Conservation (phyloP, 2,329 filamentous ascomycete species). For the Gyromitra esculenta region DNA sequence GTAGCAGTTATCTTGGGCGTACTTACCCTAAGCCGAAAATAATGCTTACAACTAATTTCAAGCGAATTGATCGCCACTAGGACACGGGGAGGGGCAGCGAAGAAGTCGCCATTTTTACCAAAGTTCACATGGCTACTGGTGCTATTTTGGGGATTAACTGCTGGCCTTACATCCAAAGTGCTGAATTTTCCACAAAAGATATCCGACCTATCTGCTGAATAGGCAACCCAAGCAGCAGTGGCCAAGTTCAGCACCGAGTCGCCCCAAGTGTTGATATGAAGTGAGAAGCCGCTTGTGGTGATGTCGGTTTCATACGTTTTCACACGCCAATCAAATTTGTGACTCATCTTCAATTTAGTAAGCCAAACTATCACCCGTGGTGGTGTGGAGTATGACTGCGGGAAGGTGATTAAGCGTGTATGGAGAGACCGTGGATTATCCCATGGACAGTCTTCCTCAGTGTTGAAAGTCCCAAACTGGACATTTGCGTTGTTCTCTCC, state of each 20-base stretch:
- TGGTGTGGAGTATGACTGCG: not conserved
- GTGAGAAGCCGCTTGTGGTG: constrained; percentile 10
- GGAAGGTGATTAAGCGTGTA: constrained; percentile 18
- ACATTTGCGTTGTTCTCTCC: not conserved
- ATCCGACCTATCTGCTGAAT: constrained; percentile 7
- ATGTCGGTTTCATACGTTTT: not conserved
- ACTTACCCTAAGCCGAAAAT: not conserved
- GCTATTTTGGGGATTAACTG: not conserved
- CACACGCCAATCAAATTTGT: not conserved
- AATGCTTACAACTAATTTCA: not conserved
- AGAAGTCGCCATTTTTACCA: not conserved
- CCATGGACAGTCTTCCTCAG: not conserved
- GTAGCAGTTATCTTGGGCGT: not conserved
- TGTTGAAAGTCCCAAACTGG: constrained; percentile 18
- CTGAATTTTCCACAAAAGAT: constrained; percentile 4
- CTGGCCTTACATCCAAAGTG: constrained; percentile 2
- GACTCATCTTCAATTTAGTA: constrained; percentile 8
- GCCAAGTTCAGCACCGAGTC: not conserved
- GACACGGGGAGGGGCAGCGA: not conserved
- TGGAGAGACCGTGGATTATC: not conserved
- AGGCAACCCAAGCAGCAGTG: constrained; percentile 16
- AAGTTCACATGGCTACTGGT: not conserved
- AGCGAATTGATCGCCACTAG: constrained; percentile 36
- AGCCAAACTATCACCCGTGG: constrained; percentile 31
- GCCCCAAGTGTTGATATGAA: constrained; percentile 4